Base-by-base conservation (phyloP, 2,329 filamentous ascomycete species). In the Fusarium subtropicale region DNA sequence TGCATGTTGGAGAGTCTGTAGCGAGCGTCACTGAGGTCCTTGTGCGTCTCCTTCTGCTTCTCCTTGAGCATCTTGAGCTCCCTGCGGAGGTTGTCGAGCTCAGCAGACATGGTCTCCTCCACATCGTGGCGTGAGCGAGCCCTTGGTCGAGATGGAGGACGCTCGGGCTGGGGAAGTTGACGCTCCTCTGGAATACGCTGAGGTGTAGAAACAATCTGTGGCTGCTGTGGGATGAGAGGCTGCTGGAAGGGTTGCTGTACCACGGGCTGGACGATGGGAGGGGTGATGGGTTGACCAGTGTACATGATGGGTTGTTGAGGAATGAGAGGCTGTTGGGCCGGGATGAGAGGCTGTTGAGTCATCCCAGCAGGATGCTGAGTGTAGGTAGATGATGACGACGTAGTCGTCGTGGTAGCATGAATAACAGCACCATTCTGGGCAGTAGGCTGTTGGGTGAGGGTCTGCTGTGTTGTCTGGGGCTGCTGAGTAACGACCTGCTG, bases 21-120 rank as follows among this genome's bases (percentile, higher is more conserved):
- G 3, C 73, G 69, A 22, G 73, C 71, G 9, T 75, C 73, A 6
- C 73, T 65, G 2, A 75, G 65, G 18, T 75, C 73, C 56, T 68
- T 72, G 33, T 51, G 53, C 0, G 69, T 64, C 12, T 71, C 65
- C n/a, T 72, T 72, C 42, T 72, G 68, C 57, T 73, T 69, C 34
- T 65, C 60, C n/a, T 60, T 61, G 13, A 75, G 71, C 20, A 30
- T 47, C 44, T 65, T 65, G 16, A 74, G 60, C 48, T 74, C 71
- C 34, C 36, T 56, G 46, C 66, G 66, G 15, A 75, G 65, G 38
- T 71, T 72, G 28, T 75, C 73, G 10, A 75, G 56, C 45, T 75
- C 67, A 8, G 44, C 56, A 5, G 53, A 38, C 73, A 75, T 60
- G 2, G 68, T 59, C 36, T 60, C 51, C 26, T 75, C 73, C 6